Evolutionary conservation across 345 rosid species (phyloP).

Genomic region (Eutrema heterophyllum): DNA sequence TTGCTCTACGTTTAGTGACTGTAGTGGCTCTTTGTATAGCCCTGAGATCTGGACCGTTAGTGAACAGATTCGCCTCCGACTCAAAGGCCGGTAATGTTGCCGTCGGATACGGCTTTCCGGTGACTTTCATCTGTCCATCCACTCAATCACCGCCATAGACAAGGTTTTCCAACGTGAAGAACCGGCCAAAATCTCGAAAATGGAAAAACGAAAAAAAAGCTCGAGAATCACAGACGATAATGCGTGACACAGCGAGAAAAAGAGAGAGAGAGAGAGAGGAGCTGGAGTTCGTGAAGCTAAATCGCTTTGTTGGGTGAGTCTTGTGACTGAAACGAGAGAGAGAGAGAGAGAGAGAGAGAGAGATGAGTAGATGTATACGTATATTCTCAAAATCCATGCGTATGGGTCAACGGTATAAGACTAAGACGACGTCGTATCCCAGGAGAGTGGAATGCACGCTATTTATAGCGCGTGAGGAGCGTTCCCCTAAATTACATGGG

Average conservation of each 20-base stretch:
- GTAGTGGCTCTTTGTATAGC: constrained; percentile 30
- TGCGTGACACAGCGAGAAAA: constrained; percentile 14
- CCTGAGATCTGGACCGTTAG: constrained; percentile 55
- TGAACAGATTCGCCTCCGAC: constrained; percentile 20
- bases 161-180: constrained; percentile 11
- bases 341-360: constrained; percentile 9
- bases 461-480: not conserved
- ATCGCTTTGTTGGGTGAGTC: constrained; percentile 22
- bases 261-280: not conserved
- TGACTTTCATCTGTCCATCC: constrained; percentile 56
- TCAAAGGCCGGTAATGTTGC: constrained; percentile 37
- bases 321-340: constrained; percentile 29
- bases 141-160: constrained; percentile 21
- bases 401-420: constrained; percentile 25
- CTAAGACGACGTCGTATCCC: not conserved
- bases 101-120: constrained; percentile 49
- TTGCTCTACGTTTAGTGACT: constrained; percentile 40
- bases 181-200: constrained; percentile 8
- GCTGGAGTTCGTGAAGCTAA: constrained; percentile 17
- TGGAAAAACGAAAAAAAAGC: not conserved
- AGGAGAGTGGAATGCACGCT: not conserved
- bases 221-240: constrained; percentile 18
- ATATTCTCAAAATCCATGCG: constrained; percentile 12
- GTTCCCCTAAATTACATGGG: constrained; percentile 3
- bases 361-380: constrained; percentile 15